Base-by-base conservation (phyloP, 352 stramenopile genomes). In the Globisporangium nagaii region DNA sequence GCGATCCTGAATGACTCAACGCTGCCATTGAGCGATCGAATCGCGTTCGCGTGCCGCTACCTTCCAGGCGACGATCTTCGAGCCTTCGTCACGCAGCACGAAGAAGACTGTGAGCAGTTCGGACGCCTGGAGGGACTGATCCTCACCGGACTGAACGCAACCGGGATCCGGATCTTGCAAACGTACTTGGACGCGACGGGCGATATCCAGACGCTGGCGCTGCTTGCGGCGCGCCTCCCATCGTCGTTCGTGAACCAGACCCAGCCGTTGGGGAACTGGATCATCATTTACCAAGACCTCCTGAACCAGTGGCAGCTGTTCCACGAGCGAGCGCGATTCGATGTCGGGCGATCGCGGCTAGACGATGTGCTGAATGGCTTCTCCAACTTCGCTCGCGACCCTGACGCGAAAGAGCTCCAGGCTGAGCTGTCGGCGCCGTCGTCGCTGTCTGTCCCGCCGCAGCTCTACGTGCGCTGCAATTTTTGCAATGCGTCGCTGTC, bases 221-320 rank as follows among this genome's bases (percentile, higher is more conserved):
- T 98, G 4, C 61, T 97, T 0, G 81, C 75, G 22, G 87, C 82
- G 4, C 80, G 84, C 8, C 57, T 90, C 17, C 81, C 83, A 1
- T 62, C 73, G 15, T 66, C 71, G 0, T 65, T 83, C 25, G 65
- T 88, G 17, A 50, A 79, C 44, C 86, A 96, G 53, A 60, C 66
- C 46, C 62, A 62, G 52, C 68, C 82, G 10, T 73, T 90, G 31
- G 66, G 72, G 24, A 85, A 93, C 53, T 98, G 92, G 92, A 81
- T 98, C 41, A 75, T 93, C 31, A 85, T 78, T 27, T 98, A 98
- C 60, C 83, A 96, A 32, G 71, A 92, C 17, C 62, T 98, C 37
- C 72, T 98, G 2, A 98, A 98, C 58, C 86, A 88, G 27, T 96
- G 86, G 76, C 90, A 97, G 65, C 88, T 98, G 43, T 98, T 96